phyloP scores from a whole-genome alignment of 345 rosid genomes.

The Hibiscus syriacus region DNA sequence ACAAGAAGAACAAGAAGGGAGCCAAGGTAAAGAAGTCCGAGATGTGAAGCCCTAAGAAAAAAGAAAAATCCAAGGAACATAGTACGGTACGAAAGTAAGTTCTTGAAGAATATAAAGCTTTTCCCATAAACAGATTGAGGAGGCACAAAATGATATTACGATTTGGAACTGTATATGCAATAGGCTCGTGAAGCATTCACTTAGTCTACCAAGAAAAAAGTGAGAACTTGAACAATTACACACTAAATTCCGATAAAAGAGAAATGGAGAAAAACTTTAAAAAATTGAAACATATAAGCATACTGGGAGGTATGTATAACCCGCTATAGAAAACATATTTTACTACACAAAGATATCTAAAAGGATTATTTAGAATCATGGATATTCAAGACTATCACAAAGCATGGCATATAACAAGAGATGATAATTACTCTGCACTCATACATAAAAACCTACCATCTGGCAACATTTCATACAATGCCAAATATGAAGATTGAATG shows the following conservation, averaged over 20 bases:
- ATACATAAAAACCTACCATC: not conserved
- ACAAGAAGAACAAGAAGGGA: constrained; percentile 85
- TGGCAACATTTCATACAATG: not conserved
- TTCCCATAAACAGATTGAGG: not conserved
- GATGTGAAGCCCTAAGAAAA: constrained; percentile 79
- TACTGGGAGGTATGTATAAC: not conserved
- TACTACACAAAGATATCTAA: not conserved
- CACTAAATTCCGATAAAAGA: not conserved
- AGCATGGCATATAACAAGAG: constrained; percentile 8
- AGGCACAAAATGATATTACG: not conserved
- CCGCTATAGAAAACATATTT: not conserved
- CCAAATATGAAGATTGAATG: not conserved
- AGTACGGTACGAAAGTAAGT: not conserved
- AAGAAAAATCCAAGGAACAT: constrained; percentile 8
- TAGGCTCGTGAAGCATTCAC: not conserved
- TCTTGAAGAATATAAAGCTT: constrained; percentile 1
- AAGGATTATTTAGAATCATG: constrained; percentile 5
- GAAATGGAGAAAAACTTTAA: not conserved
- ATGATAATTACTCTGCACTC: not conserved
- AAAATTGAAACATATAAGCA: not conserved
- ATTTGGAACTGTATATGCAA: not conserved
- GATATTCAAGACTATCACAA: constrained; percentile 10
- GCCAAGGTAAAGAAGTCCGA: constrained; percentile 80
- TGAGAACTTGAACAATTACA: not conserved
- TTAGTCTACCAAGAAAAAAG: not conserved